Base-by-base conservation (phyloP, 345 rosid species). In the Stellera chamaejasme region DNA sequence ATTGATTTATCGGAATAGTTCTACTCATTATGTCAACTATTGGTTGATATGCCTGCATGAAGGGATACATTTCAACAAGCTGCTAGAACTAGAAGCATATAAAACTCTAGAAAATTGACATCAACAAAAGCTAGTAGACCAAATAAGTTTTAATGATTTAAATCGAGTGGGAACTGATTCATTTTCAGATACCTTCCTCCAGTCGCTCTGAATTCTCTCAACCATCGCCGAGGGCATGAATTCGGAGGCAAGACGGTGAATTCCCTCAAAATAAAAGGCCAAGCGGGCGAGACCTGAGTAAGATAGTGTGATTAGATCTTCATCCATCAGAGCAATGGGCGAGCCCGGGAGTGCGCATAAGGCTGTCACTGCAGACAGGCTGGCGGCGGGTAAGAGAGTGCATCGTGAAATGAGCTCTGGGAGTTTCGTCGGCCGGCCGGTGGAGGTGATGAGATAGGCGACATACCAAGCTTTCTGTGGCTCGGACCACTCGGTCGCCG, bases 391-490 rank as follows among this genome's bases (percentile, higher is more conserved):
- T 65, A 82, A 76, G 47, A 70, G 68, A 15, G 56, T 48, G 72
- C 82, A 78, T 11, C 52, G 63, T 11, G 74, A 59, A 5, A 78
- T 75, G 64, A 85, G 74, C 10, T 70, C 72, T 2, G 50, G 51
- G 10, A 70, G 78, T 13, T 65, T 54, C 15, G 71, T 52, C 3
- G 88, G 77, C 43, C 69, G 72, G 71, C 86, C 82, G 48, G 72
- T 41, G 44, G 75, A 73, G 54, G 82, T 61, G 64, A 85, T 66
- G 58, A 76, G 70, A 5, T 75, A 64, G 44, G 77, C 55, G 41
- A 85, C 48, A 70, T 78, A 79, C 87, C 88, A 82, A 43, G 88
- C 82, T 64, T 79, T 74, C 15, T 75, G 72, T n/a, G 54, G 54
- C 39, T 32, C 23, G 23, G 23, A 19, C 0, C 23, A 19, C 23